Conservation (phyloP, 495 filamentous ascomycete genomes). For the Penicillium angulare region DNA sequence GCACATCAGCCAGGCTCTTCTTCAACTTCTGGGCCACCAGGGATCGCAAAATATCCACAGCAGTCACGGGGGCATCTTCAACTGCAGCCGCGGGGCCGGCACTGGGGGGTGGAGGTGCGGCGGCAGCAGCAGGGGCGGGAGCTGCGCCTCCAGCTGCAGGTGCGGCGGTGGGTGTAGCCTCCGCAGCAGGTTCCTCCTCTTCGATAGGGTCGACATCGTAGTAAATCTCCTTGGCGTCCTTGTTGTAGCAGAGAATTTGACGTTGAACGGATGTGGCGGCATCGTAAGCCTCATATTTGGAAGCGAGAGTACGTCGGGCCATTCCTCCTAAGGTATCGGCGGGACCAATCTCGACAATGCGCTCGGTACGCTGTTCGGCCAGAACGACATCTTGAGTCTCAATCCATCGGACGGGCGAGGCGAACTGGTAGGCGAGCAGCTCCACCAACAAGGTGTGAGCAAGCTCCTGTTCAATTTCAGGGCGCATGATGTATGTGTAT, state of each 20-base stretch:
- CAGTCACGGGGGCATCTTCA: constrained; percentile 80
- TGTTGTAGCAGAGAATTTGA: constrained; percentile 99
- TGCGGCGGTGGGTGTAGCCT: constrained; percentile 48
- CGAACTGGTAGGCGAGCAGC: constrained; percentile 98
- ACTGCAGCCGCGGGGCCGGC: constrained; percentile 88
- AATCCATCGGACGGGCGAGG: constrained; percentile 97
- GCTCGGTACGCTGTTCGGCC: constrained; percentile 89
- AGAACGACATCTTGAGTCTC: constrained; percentile 99
- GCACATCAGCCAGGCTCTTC: constrained; percentile 86
- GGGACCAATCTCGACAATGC: constrained; percentile 96
- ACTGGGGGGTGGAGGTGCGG: constrained; percentile 62
- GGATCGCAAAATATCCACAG: constrained; percentile 83
- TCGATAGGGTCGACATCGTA: constrained; percentile 96
- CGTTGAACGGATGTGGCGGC: constrained; percentile 92
- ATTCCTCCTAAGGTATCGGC: constrained; percentile 98
- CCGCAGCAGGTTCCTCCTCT: constrained; percentile 73
- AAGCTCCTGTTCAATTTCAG: constrained; percentile 98
- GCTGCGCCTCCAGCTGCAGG: constrained; percentile 27
- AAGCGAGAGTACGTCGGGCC: constrained; percentile 92
- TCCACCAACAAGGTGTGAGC: constrained; percentile 96
- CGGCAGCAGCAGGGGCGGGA: constrained; percentile 50
- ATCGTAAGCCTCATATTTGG: constrained; percentile 99
- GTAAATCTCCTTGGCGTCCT: constrained; percentile 99
- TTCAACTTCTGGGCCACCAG: constrained; percentile 98
- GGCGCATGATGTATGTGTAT: constrained; percentile 70